Evolutionary conservation across 2,329 filamentous ascomycete species (phyloP).

Genomic region (Botryotinia convoluta): DNA sequence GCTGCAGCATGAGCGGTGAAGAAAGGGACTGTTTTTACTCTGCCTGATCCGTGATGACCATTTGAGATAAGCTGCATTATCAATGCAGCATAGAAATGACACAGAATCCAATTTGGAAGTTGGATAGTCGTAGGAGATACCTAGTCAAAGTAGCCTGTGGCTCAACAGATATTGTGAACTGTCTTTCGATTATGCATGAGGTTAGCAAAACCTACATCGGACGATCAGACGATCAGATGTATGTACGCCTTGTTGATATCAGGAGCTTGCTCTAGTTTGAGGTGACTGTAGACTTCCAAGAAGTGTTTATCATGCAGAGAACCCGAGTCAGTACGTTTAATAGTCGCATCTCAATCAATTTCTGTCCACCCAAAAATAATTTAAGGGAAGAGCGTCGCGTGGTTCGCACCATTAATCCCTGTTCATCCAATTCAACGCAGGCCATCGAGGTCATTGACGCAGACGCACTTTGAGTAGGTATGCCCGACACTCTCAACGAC

Average conservation of each 20-base stretch:
- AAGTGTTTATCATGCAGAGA: neutral
- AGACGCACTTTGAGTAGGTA: neutral
- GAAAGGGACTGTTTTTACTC: neutral
- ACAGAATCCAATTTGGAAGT: neutral
- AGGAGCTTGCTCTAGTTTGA: neutral
- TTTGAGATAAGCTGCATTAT: neutral
- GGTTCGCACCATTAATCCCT: neutral
- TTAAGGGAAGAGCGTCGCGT: neutral
- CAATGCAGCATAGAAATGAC: neutral
- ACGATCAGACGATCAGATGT: neutral
- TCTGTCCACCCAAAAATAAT: neutral
- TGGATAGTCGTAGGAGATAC: neutral
- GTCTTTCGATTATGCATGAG: neutral
- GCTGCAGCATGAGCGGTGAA: neutral
- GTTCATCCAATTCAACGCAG: neutral
- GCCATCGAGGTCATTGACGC: neutral
- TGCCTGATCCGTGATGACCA: neutral
- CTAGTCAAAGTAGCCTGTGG: neutral
- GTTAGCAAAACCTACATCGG: neutral
- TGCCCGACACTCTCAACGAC: neutral
- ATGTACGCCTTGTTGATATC: neutral
- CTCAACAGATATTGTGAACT: neutral
- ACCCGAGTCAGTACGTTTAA: neutral
- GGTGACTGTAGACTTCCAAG: neutral
- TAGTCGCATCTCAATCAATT: neutral